Conservation (phyloP, 78 protist genomes). For the Dictyostelium capitatum region DNA sequence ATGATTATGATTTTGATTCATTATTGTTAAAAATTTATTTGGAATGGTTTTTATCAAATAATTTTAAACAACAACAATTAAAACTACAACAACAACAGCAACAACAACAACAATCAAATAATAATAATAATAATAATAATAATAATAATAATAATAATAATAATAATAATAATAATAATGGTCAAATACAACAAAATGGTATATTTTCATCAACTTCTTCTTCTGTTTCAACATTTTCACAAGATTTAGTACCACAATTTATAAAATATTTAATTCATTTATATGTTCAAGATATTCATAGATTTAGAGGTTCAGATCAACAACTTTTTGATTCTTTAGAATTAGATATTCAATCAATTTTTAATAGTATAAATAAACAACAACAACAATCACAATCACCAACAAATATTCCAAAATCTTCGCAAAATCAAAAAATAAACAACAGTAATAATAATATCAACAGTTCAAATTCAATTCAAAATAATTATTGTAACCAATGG, state of each 20-base stretch:
- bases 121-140: not conserved
- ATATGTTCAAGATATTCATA: slow-evolving; percentile 72
- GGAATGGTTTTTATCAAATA: slow-evolving; percentile 54
- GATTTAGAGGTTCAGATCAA: slow-evolving; percentile 63
- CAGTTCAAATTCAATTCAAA: not conserved
- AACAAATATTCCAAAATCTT: not conserved
- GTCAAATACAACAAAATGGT: not conserved
- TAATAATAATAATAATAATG: not conserved
- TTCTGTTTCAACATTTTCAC: not conserved
- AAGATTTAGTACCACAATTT: slow-evolving; percentile 40
- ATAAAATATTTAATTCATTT: slow-evolving; percentile 52
- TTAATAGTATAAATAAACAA: not conserved
- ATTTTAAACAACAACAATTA: slow-evolving; percentile 16
- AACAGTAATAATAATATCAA: not conserved
- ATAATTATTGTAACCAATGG: slow-evolving; percentile 66
- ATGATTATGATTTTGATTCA: slow-evolving; percentile 65
- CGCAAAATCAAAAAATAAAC: not conserved
- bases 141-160: not conserved
- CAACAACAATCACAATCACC: not conserved
- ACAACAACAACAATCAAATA: slow-evolving; percentile 15
- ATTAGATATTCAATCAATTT: slow-evolving; percentile 45
- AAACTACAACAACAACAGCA: not conserved
- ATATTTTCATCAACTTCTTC: slow-evolving; percentile 36
- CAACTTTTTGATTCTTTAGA: slow-evolving; percentile 53
- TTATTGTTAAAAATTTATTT: slow-evolving; percentile 48